Percentiles rank a stretch among this genome's conserved stretches.
These are phyloP conservation scores for Apiotrichum laibachii DNA, from an alignment of 1,284 basidiomycete species.

Conservation along the genomic window DNA sequence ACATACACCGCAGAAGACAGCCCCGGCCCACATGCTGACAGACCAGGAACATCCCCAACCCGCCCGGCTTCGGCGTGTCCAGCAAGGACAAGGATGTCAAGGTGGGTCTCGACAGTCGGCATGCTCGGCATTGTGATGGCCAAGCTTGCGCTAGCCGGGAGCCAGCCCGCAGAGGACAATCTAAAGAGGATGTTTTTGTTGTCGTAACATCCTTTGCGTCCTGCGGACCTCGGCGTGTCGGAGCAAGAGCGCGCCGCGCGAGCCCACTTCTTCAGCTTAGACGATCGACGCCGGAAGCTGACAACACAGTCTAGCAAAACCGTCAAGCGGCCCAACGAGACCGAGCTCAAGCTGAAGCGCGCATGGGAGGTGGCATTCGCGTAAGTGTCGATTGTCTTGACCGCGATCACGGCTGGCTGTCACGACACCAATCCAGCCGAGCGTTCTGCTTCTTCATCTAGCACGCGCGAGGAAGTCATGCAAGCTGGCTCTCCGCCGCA, in stretches of 20 bases:
- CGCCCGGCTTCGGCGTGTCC: constrained; percentile 14
- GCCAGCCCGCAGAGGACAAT: too few species aligned
- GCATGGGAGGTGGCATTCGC: constrained; percentile 83
- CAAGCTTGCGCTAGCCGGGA: background rate
- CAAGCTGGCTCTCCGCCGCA: too few species aligned
- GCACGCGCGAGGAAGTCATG: background rate
- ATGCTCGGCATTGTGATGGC: background rate
- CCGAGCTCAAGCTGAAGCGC: constrained; percentile 68
- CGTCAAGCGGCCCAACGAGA: constrained; percentile 25
- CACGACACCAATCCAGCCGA: too few species aligned
- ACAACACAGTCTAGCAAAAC: constrained; percentile 1
- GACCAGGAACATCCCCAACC: constrained; percentile 8
- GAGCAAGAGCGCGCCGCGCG: too few species aligned
- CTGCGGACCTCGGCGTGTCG: too few species aligned
- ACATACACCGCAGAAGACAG: too few species aligned
- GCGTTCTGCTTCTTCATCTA: background rate
- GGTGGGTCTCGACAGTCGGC: constrained; percentile 5
- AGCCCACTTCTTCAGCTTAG: background rate
- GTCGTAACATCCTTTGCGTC: too few species aligned
- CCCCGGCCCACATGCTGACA: background rate
- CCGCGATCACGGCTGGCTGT: background rate
- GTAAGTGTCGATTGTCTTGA: constrained; percentile 23
- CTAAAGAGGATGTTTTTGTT: too few species aligned
- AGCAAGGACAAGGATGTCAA: constrained; percentile 12
- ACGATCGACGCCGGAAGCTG: background rate